Evolutionary conservation across 2,329 filamentous ascomycete genomes (phyloP), one percentile per base, ranked within the genome.

Genomic region (Botryotinia convoluta): DNA sequence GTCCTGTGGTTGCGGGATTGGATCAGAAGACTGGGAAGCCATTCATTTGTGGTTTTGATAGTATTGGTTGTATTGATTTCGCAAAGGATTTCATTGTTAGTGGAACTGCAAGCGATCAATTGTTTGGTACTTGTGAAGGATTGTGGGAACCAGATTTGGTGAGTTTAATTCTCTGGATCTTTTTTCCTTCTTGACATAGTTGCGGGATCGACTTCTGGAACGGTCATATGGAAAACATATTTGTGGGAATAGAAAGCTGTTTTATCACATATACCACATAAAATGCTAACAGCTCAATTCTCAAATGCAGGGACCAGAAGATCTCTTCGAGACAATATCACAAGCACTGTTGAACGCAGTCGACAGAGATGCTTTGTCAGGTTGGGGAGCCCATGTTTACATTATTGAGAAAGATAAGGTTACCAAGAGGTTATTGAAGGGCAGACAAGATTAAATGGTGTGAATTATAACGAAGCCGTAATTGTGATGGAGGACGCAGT

Each of bases 401-500:
- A 97, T 99, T 82, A 97, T 99, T 83, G 96, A 98, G 88, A 99
- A 99, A 89, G 95, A 97, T 86, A 98, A 98, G 92, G 93, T 99
- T 76, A 98, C 96, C 81, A 98, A 98, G 92, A 89, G 96, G 83
- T 90, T 99, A 90, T 87, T 99, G 84, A 98, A 98, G 90, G 95
- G 95, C 82, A 91, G 95, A 87, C 95, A 98, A 86, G 95, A 98
- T 83, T 95, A 93, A 82, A 79, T 48, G 71, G 73, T 60, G 72
- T 62, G 45, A 44, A 68, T 67, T 39, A 48, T 29, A 63, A 62
- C 9, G n/a, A 44, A 57, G 57, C 29, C 29, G 12, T 65, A 48
- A 65, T 51, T 26, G 29, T 20, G 42, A 45, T 26, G 42, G 22
- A 48, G 29, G 44, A n/a, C 44, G 60, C 26, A 62, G 60, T 42